These are phyloP conservation scores for Colletotrichum filicis DNA, from an alignment of 2,329 filamentous ascomycete species.

Conservation along the genomic window DNA sequence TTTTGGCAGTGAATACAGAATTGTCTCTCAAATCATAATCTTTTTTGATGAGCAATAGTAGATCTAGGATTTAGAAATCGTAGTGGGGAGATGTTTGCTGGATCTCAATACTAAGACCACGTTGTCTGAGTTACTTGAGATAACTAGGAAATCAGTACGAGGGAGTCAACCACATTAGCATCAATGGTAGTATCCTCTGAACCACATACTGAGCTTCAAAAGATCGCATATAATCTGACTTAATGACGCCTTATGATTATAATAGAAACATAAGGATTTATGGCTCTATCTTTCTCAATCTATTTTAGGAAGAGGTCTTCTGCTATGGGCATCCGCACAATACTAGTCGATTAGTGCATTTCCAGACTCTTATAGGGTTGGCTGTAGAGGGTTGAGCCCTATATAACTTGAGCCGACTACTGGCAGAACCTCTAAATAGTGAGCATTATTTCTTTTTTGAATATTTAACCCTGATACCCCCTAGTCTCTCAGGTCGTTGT, in stretches of 20 bases:
- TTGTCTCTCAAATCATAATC: not conserved
- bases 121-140: not conserved
- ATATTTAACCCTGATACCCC: not conserved
- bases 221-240: not conserved
- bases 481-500: not conserved
- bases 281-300: not conserved
- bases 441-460: slow-evolving; percentile 17
- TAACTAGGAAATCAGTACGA: not conserved
- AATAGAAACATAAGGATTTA: not conserved
- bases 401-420: not conserved
- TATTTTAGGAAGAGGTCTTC: not conserved
- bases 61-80: not conserved
- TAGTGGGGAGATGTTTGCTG: not conserved
- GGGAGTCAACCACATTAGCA: not conserved
- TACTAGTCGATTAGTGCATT: not conserved
- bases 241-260: not conserved
- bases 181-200: not conserved
- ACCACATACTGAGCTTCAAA: not conserved
- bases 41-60: not conserved
- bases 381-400: not conserved
- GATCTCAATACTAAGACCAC: not conserved
- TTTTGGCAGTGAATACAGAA: not conserved
- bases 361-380: not conserved
- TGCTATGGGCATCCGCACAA: not conserved
- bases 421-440: not conserved